These are phyloP conservation scores for Apiospora saccharicola DNA, from an alignment of 2,329 filamentous ascomycete species.

Conservation along the genomic window DNA sequence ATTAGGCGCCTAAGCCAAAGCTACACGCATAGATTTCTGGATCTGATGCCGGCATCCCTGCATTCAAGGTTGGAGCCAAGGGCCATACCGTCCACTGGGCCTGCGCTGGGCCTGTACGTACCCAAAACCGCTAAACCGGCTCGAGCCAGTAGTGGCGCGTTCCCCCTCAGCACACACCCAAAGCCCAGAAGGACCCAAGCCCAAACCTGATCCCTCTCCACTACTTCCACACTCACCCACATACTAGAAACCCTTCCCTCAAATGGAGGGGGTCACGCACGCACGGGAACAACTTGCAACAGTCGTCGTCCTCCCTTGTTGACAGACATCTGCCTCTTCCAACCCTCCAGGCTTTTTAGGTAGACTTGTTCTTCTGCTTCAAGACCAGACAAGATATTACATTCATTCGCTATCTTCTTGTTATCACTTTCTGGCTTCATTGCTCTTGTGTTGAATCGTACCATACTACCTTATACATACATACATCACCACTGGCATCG, in stretches of 20 bases:
- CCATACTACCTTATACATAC: too few species aligned
- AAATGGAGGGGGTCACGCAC: conserved; percentile 20
- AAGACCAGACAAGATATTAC: neutral
- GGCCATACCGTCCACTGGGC: neutral
- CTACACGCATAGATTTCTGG: conserved; percentile 19
- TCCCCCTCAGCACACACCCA: conserved; percentile 2
- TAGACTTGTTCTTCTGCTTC: conserved; percentile 14
- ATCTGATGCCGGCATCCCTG: conserved; percentile 24
- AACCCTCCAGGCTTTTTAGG: neutral
- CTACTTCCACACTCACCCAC: conserved; percentile 3
- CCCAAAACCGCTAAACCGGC: neutral
- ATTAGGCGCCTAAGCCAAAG: conserved; percentile 9
- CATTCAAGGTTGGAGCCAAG: conserved; percentile 9
- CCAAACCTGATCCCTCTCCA: neutral
- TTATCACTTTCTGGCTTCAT: neutral
- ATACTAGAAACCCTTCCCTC: conserved; percentile 20
- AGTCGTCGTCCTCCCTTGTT: conserved; percentile 9
- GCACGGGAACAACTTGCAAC: conserved; percentile 14
- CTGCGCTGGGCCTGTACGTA: neutral
- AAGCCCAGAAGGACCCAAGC: neutral
- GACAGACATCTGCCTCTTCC: conserved; percentile 6
- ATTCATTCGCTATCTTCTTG: conserved; percentile 12
- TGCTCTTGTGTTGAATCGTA: neutral
- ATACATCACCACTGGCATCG: neutral
- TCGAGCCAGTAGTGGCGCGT: conserved; percentile 3